Base-by-base conservation (phyloP, 805 yeast genomes). In the Hanseniaspora pseudoguilliermondii region DNA sequence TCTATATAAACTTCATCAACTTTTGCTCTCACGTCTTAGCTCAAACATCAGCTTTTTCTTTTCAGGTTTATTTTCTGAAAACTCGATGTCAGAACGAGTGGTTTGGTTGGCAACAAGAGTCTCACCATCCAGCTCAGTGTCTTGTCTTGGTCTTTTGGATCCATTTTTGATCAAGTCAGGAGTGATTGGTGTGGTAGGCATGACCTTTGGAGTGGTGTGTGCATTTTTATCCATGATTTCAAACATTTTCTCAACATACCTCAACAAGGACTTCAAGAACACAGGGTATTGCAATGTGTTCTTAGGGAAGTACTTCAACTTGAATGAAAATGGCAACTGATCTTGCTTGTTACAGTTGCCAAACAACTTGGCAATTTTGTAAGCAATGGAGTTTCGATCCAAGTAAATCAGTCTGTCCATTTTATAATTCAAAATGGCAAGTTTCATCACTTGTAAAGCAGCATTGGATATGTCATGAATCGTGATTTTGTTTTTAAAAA, bases 381-480 rank as follows among this genome's bases (percentile, higher is more conserved):
- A 36, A 11, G 43, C 29, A 11, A 43, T 43, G 5, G 49, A 25
- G 20, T 21, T 27, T 36, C 29, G 25, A 13, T 52, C 44, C 15
- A 52, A 5, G 18, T 38, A 21, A 13, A 46, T 25, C 40, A 35
- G 39, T 9, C 56, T 53, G 36, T 53, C 51, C 40, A 38, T 34
- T 38, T 46, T 53, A n/a, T 46, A 53, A 11, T 46, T 68, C 49
- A 77, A 70, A 47, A 82, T 71, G 11, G 75, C 70, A 54, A 73
- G 69, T 23, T 71, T 64, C 27, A 78, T 74, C 44, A 82, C 58
- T 38, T 73, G 63, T 38, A 76, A 68, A 6, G 84, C 73, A 46
- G 83, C 78, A 57, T 77, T 71, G 46, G 84, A 75, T 53, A 78
- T 69, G 44, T 74, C 68, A 38, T 75, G 71, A 8, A 74, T 64